Base-by-base conservation (phyloP, 2,329 filamentous ascomycete genomes). In the Pseudogymnoascus verrucosus region DNA sequence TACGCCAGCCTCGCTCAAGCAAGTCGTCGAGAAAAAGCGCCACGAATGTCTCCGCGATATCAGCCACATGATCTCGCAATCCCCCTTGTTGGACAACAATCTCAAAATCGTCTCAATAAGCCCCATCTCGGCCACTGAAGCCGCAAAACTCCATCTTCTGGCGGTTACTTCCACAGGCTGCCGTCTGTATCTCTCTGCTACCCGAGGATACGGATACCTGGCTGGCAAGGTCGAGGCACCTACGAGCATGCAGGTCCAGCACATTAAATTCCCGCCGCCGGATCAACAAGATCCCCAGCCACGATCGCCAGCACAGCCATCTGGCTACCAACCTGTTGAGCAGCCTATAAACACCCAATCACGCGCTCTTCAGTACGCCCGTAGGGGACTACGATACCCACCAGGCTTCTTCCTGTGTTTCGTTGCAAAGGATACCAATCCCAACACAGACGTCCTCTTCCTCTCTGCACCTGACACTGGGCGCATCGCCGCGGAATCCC, bases 181-280 rank as follows among this genome's bases (percentile, higher is more conserved):
- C 73, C 87, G 95, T 21, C 84, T 99, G 4, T 98, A 95, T 74
- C 82, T 99, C 62, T 98, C 92, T 72, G 91, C 93, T 4, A 96
- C 92, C 0, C 89, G 89, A 40, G 71, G 71, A 67, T 89, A 91
- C 16, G 84, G 86, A 1, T 87, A 88, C 77, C 83, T 81, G 74
- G 75, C 67, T 75, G 77, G 76, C 75, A 78, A 63, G 76, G 78
- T 63, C 64, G 75, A 81, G 64, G 87, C 90, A 0, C 93, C 95
- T 0, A 93, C 90, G 69, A 97, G 91, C 76, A 97, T 99, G 91
- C 93, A 97, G 75, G 87, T 97, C n/a, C 89, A 96, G 69, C 95
- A 96, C 72, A 91, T 99, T 75, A 96, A 95, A 73, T 96, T 96
- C 65, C 95, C 96, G 1, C 95, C 95, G 0, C 75, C 79, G 40